These are phyloP conservation scores for Blastocrithidia nonstop DNA, from an alignment of 208 protist genomes.

Conservation along the genomic window DNA sequence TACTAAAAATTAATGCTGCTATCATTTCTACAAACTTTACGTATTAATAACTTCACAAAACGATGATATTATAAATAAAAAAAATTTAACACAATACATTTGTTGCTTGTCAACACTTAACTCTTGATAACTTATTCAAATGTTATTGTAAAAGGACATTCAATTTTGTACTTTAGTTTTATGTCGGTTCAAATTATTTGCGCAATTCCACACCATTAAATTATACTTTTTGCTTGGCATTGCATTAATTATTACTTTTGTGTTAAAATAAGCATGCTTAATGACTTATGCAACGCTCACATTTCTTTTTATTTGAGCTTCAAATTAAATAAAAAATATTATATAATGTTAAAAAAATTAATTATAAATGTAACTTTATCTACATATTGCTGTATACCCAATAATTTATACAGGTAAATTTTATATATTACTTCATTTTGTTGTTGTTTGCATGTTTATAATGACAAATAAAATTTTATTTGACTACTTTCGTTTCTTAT, in stretches of 20 bases:
- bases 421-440: neutral
- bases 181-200: neutral
- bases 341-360: neutral
- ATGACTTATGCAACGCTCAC: too few relatives aligned
- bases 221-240: too few relatives aligned
- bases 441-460: conserved; percentile 2
- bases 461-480: neutral
- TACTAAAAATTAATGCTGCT: too few relatives aligned
- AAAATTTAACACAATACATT: too few relatives aligned
- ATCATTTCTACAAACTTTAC: too few relatives aligned
- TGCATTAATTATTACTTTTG: too few relatives aligned
- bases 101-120: too few relatives aligned
- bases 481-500: neutral
- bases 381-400: too few relatives aligned
- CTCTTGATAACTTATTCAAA: too few relatives aligned
- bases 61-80: neutral
- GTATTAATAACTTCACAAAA: neutral
- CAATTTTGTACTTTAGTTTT: neutral
- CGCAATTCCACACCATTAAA: too few relatives aligned
- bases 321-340: neutral
- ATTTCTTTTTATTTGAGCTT: neutral
- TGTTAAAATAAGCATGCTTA: too few relatives aligned
- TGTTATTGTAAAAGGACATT: neutral
- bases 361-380: neutral
- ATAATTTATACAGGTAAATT: too few relatives aligned